phyloP scores from a whole-genome alignment of 768 basidiomycete species.

The Agrocybe chaxingu region DNA sequence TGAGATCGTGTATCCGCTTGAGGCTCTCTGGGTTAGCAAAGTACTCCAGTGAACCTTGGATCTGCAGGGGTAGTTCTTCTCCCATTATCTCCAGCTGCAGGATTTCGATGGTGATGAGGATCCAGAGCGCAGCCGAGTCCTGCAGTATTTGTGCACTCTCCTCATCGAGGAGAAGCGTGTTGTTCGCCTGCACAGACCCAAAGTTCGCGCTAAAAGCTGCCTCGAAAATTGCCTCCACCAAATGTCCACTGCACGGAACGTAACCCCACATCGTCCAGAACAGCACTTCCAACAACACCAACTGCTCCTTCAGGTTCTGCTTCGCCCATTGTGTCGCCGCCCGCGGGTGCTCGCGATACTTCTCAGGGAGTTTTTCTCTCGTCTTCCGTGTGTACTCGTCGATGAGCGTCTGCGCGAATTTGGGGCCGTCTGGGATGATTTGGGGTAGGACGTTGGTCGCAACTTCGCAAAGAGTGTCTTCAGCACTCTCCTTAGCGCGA shows the following conservation, averaged over 20 bases:
- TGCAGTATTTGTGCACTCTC: conserved; percentile 63
- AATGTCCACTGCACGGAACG: conserved; percentile 57
- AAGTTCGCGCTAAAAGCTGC: conserved; percentile 63
- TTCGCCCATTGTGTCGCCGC: conserved; percentile 67
- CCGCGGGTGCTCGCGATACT: conserved; percentile 47
- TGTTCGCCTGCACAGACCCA: conserved; percentile 61
- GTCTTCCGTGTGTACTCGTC: conserved; percentile 58
- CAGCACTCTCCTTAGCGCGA: conserved; percentile 59
- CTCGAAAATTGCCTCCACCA: conserved; percentile 63
- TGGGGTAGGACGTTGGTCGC: conserved; percentile 53
- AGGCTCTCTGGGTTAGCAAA: conserved; percentile 61
- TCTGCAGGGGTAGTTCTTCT: conserved; percentile 46
- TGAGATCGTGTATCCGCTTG: conserved; percentile 63
- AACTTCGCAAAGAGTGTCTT: conserved; percentile 50
- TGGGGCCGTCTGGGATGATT: conserved; percentile 59
- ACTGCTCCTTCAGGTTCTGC: conserved; percentile 74
- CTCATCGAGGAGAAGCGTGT: conserved; percentile 68
- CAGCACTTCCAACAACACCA: conserved; percentile 78
- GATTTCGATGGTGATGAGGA: conserved; percentile 75
- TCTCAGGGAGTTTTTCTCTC: conserved; percentile 42
- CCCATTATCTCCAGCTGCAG: conserved; percentile 74
- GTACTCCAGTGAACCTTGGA: conserved; percentile 57
- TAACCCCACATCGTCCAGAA: conserved; percentile 89
- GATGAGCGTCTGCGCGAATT: conserved; percentile 62
- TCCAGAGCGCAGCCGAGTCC: conserved; percentile 73